phyloP scores from a whole-genome alignment of 2,329 filamentous ascomycete genomes.

The Monilinia fructigena region DNA sequence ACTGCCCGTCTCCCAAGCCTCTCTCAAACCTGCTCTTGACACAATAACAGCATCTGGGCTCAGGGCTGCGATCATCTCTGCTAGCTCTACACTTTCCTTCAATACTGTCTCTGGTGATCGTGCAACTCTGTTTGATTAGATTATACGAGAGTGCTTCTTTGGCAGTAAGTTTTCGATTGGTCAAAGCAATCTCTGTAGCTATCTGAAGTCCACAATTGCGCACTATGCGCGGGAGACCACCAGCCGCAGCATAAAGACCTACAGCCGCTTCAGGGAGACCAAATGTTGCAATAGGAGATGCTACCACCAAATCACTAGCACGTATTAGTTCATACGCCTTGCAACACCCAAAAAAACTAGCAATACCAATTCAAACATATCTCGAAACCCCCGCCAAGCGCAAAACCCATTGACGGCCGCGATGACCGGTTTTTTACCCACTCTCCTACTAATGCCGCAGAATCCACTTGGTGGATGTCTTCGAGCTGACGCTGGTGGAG shows the following conservation, averaged over 20 bases:
- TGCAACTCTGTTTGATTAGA: slow-evolving; percentile 66
- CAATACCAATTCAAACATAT: slow-evolving; percentile 56
- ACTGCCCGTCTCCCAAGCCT: slow-evolving; percentile 67
- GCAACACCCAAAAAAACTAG: neutral
- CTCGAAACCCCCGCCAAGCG: slow-evolving; percentile 75
- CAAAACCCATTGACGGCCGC: slow-evolving; percentile 77
- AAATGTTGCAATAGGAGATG: slow-evolving; percentile 59
- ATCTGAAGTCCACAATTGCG: slow-evolving; percentile 63
- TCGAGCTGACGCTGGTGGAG: slow-evolving; percentile 35
- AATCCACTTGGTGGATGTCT: slow-evolving; percentile 50
- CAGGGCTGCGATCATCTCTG: slow-evolving; percentile 59
- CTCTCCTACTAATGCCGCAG: slow-evolving; percentile 63
- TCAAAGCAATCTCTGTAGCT: slow-evolving; percentile 68
- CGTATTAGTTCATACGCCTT: neutral
- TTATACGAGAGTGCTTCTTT: slow-evolving; percentile 62
- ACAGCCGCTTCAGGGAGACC: slow-evolving; percentile 68
- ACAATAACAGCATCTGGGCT: slow-evolving; percentile 75
- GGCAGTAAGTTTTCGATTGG: slow-evolving; percentile 60
- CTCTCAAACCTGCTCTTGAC: slow-evolving; percentile 64
- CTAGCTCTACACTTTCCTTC: slow-evolving; percentile 59
- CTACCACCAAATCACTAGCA: slow-evolving; percentile 66
- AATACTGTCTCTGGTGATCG: slow-evolving; percentile 46
- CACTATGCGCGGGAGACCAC: slow-evolving; percentile 66
- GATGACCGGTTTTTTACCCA: slow-evolving; percentile 71
- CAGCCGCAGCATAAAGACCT: slow-evolving; percentile 69